Evolutionary conservation across 2,329 filamentous ascomycete species (phyloP), one percentile per base, ranked within the genome.

Genomic region (Emmonsiellopsis sp.): DNA sequence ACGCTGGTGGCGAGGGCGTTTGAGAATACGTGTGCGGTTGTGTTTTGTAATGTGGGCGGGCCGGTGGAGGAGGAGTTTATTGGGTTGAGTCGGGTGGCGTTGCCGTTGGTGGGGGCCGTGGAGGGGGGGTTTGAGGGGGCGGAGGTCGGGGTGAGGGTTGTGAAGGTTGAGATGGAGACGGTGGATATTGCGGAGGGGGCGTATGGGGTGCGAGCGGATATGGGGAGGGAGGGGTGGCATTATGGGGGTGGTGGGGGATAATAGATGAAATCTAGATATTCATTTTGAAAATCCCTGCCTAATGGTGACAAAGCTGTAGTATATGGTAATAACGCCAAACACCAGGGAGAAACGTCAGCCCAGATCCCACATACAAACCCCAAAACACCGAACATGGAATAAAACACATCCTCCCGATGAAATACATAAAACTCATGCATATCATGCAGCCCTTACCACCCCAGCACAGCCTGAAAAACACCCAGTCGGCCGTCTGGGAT

Each of bases 31-130:
- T 80, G 77, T 57, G 75, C 75, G 2, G 68, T 81, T 46, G 65
- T 80, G 0, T 81, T 80, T 60, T 73, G 74, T n/a, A 81, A 81
- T 60, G 78, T 75, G 0, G 78, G 76, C 5, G 78, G 78, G 0
- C 76, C 76, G 1, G 64, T 72, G 2, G 74, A 73, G 1, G 68
- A 71, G 46, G 77, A 75, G 5, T 80, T 77, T 60, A 72, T 74
- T 5, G 78, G 77, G 0, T 62, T 79, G 8, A 78, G 74, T 17
- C 77, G 78, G 58, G 73, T 80, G 4, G 74, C 73, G 2, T 68
- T 79, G 10, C 78, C 78, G 0, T 79, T 78, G 57, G 68, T 74
- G 2, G 78, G 78, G 4, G 40, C 36, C 0, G 64, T 77, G 0
- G 45, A 78, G 14, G 72, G 71, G 1, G 67, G 71, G 42, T 59